Evolutionary conservation across 2,329 filamentous ascomycete species (phyloP).

Genomic region (Colletotrichum camelliae): DNA sequence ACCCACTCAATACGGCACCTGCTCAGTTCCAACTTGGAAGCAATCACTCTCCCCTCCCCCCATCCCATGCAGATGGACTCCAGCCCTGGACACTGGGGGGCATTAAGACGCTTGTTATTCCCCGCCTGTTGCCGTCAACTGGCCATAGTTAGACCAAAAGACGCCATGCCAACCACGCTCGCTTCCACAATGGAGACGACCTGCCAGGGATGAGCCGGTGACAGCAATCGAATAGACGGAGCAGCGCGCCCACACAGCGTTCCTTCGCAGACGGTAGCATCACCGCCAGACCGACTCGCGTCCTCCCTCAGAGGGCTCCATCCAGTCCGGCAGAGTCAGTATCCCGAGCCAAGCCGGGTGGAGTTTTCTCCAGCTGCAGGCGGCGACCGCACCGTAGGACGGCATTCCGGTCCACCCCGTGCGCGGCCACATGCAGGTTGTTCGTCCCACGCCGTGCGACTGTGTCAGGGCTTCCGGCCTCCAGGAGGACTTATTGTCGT

Average conservation of each 20-base stretch:
- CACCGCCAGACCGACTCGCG: not conserved
- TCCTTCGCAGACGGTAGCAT: not conserved
- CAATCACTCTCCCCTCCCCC: not conserved
- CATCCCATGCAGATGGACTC: not conserved
- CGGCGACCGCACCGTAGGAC: not conserved
- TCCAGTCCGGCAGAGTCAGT: slow-evolving; percentile 1
- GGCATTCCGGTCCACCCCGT: not conserved
- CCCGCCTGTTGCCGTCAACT: not conserved
- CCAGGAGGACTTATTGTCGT: not conserved
- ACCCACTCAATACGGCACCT: slow-evolving; percentile 4
- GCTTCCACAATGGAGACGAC: slow-evolving; percentile 8
- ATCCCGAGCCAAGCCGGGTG: slow-evolving; percentile 5
- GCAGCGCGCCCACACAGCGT: not conserved
- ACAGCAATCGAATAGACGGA: not conserved
- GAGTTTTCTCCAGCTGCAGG: not conserved
- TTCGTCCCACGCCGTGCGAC: slow-evolving; percentile 1
- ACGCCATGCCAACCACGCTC: not conserved
- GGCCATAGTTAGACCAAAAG: not conserved
- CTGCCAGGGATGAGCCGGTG: not conserved
- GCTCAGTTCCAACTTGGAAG: not conserved
- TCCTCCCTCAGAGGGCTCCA: not conserved
- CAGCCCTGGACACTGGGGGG: not conserved
- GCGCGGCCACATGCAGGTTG: slow-evolving; percentile 16
- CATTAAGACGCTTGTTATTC: not conserved
- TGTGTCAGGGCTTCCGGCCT: not conserved